Percentiles rank a stretch among this genome's conserved stretches.
phyloP scores from a whole-genome alignment of 2,329 filamentous ascomycete genomes.

The Mollisia scopiformis region DNA sequence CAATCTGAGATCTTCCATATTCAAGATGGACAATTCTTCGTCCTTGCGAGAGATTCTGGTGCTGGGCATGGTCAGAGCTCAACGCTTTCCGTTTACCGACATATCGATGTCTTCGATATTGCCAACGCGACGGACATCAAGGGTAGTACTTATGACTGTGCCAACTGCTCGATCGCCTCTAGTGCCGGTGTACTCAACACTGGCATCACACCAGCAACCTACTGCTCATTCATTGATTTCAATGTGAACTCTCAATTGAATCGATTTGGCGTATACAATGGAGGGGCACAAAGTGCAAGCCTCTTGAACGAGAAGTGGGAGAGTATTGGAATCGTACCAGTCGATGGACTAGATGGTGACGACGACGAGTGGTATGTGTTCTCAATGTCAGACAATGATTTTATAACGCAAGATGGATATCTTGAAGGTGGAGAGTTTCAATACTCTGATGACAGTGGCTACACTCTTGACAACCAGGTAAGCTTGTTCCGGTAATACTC shows the following conservation, averaged over 20 bases:
- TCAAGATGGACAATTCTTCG: slow-evolving; percentile 64
- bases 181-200: slow-evolving; percentile 54
- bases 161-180: slow-evolving; percentile 38
- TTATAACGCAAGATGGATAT: slow-evolving; percentile 69
- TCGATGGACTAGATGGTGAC: slow-evolving; percentile 47
- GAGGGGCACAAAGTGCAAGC: slow-evolving; percentile 57
- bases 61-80: slow-evolving; percentile 59
- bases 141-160: slow-evolving; percentile 43
- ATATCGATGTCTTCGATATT: slow-evolving; percentile 71
- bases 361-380: slow-evolving; percentile 70
- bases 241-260: slow-evolving; percentile 68
- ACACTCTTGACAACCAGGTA: slow-evolving; percentile 61
- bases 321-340: slow-evolving; percentile 64
- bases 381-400: slow-evolving; percentile 73
- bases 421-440: slow-evolving; percentile 56
- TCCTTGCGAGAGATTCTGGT: slow-evolving; percentile 65
- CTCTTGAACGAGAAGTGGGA: slow-evolving; percentile 82
- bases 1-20: slow-evolving; percentile 72
- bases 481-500: too few species aligned
- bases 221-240: slow-evolving; percentile 70
- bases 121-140: slow-evolving; percentile 63
- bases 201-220: slow-evolving; percentile 58
- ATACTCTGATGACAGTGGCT: slow-evolving; percentile 59
- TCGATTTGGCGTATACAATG: slow-evolving; percentile 70
- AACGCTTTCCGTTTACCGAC: slow-evolving; percentile 63